Evolutionary conservation across 768 basidiomycete genomes (phyloP), one percentile per base, ranked within the genome.

Genomic region (Macrocybe gigantea): DNA sequence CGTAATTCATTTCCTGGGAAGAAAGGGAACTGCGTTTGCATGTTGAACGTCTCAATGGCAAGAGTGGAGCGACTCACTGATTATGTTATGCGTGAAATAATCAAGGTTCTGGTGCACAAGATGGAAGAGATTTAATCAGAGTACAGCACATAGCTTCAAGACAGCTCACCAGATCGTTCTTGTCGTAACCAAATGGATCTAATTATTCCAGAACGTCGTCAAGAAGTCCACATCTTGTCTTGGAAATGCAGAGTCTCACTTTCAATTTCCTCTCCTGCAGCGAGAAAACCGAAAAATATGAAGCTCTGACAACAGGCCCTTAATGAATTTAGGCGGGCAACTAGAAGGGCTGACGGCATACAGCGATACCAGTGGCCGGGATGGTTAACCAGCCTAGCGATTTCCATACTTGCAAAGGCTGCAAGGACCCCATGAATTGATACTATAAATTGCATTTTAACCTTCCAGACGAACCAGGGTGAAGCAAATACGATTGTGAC

Each of bases 241-340:
- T 22, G 22, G 22, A 22, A 22, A 22, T 22, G 22, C 4, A 4
- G 22, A 22, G 31, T 67, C 80, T 56, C 51, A 84, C 83, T 83
- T 63, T 85, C 83, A 48, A 86, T 85, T 63, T 85, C 84, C 62
- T 85, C 83, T 38, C 84, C 83, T 30, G 83, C 82, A 42, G 80
- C 82, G 49, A 87, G 61, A 66, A 85, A 86, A 6, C 84, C 84
- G 58, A 84, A 85, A 70, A 83, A 86, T 48, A 83, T 71, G 61
- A 86, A 85, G 54, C 73, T 72, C 77, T 83, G 56, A 7, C 56
- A 4, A 22, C 11, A 11, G 33, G 46, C 34, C 33, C 35, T 38
- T 41, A 41, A 13, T 5, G 47, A 14, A 37, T 46, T 36, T 22
- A 7, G 34, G 32, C 29, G 29, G 52, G 45, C 44, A 32, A 45